These are phyloP conservation scores for Penicillium sp. DNA, from an alignment of 2,329 filamentous ascomycete species.

Conservation along the genomic window DNA sequence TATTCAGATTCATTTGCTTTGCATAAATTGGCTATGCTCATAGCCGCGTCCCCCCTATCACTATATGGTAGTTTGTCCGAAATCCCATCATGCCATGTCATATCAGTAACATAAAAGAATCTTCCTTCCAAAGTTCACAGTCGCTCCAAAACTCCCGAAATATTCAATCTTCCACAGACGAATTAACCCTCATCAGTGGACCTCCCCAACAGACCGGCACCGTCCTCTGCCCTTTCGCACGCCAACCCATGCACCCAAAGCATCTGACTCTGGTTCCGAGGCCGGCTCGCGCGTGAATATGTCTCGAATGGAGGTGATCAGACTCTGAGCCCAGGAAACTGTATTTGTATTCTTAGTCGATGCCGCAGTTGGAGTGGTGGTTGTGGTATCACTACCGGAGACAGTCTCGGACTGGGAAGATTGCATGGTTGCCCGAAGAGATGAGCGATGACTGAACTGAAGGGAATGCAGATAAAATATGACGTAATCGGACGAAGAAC, in stretches of 20 bases:
- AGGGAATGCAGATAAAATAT: neutral
- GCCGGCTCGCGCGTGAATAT: constrained; percentile 10
- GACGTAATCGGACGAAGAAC: too few relatives aligned
- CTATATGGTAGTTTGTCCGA: too few relatives aligned
- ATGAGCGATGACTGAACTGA: neutral
- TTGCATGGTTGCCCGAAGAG: neutral
- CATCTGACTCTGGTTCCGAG: constrained; percentile 20
- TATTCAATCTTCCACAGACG: neutral
- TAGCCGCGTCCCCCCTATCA: too few relatives aligned
- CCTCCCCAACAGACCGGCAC: constrained; percentile 26
- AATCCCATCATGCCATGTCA: neutral
- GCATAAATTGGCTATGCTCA: neutral
- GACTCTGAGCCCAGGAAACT: constrained; percentile 14
- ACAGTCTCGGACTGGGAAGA: neutral
- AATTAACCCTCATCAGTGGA: constrained; percentile 10
- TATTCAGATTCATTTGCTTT: neutral
- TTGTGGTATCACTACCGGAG: neutral
- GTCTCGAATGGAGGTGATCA: constrained; percentile 14
- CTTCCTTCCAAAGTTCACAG: neutral
- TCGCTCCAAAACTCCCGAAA: neutral
- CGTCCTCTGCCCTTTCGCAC: constrained; percentile 17
- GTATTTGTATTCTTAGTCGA: neutral
- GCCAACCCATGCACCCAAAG: constrained; percentile 26
- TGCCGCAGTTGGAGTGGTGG: too few relatives aligned
- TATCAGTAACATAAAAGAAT: too few relatives aligned